Evolutionary conservation across 192 early-diverging fungal genomes (phyloP).

Genomic region (Lunasporangiospora selenospora): DNA sequence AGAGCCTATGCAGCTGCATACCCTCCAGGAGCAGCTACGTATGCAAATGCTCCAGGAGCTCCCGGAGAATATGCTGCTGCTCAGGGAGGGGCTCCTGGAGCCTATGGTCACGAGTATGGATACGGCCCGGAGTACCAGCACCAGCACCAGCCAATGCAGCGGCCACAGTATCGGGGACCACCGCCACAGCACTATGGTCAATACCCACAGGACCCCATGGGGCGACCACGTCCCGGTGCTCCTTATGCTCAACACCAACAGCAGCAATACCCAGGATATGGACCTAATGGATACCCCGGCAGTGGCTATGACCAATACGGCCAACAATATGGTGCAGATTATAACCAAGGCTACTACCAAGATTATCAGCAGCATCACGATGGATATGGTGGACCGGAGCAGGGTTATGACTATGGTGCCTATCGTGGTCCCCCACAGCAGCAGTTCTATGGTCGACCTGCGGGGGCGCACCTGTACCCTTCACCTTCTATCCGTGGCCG

Average conservation of each 20-base stretch:
- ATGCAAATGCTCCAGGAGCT: conserved; percentile 7
- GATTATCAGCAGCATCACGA: conserved; percentile 34
- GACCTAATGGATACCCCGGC: neutral
- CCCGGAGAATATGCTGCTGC: neutral
- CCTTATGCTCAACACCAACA: conserved; percentile 33
- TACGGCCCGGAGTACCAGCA: conserved; percentile 15
- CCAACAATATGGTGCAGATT: conserved; percentile 30
- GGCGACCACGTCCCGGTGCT: too few relatives aligned
- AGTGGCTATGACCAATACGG: conserved; percentile 41
- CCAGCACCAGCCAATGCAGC: conserved; percentile 10
- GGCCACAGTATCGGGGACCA: conserved; percentile 18
- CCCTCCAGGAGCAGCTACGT: conserved; percentile 20
- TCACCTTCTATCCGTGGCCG: conserved; percentile 37
- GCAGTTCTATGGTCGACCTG: conserved; percentile 5
- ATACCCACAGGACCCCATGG: conserved; percentile 21
- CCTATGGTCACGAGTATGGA: conserved; percentile 14
- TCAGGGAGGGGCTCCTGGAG: neutral
- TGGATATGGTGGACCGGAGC: conserved; percentile 34
- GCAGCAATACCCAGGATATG: conserved; percentile 13
- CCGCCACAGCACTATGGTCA: conserved; percentile 20
- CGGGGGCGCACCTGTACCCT: conserved; percentile 27
- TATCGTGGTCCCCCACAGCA: conserved; percentile 4
- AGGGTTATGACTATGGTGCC: conserved; percentile 13
- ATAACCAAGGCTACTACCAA: conserved; percentile 34
- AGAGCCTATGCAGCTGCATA: conserved; percentile 22